Conservation (phyloP, 495 filamentous ascomycete genomes). For the Hypoxylon crocopeplum region DNA sequence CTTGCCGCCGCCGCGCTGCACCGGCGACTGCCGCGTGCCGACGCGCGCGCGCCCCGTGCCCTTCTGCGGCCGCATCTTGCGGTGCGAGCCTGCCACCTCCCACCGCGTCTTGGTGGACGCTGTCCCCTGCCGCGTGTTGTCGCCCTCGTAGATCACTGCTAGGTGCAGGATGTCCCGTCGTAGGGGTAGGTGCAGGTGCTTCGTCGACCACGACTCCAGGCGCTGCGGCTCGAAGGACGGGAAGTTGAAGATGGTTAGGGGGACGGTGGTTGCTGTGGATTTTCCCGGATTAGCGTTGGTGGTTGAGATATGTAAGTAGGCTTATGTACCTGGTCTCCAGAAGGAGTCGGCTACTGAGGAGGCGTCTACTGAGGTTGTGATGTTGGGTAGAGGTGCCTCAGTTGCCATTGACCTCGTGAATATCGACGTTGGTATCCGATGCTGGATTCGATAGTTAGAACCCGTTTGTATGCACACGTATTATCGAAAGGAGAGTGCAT, state of each 20-base stretch:
- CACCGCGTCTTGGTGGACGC: conserved; percentile 83
- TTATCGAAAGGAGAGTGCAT: conserved; percentile 9
- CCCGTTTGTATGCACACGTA: not conserved
- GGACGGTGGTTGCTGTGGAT: conserved; percentile 67
- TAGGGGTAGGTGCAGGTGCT: conserved; percentile 83
- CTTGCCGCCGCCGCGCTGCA: conserved; percentile 85
- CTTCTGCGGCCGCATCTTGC: conserved; percentile 85
- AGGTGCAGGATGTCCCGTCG: conserved; percentile 93
- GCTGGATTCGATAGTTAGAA: conserved; percentile 25
- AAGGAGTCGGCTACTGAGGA: conserved; percentile 33
- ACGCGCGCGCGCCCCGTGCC: conserved; percentile 79
- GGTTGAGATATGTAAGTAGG: too few species aligned
- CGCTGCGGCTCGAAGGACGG: conserved; percentile 84
- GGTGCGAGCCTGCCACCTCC: conserved; percentile 81
- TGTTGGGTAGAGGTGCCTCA: conserved; percentile 59
- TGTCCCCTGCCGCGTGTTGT: conserved; percentile 84
- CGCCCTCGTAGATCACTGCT: conserved; percentile 91
- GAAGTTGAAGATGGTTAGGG: conserved; percentile 87
- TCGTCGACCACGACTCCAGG: conserved; percentile 78
- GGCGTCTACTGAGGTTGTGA: too few species aligned
- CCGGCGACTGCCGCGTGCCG: conserved; percentile 82
- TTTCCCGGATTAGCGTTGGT: too few species aligned
- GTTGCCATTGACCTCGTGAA: conserved; percentile 78
- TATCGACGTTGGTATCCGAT: conserved; percentile 32
- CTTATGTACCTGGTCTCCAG: conserved; percentile 40